These are phyloP conservation scores for Wallacemonas rigidus DNA, from an alignment of 208 protist genomes.

Conservation along the genomic window DNA sequence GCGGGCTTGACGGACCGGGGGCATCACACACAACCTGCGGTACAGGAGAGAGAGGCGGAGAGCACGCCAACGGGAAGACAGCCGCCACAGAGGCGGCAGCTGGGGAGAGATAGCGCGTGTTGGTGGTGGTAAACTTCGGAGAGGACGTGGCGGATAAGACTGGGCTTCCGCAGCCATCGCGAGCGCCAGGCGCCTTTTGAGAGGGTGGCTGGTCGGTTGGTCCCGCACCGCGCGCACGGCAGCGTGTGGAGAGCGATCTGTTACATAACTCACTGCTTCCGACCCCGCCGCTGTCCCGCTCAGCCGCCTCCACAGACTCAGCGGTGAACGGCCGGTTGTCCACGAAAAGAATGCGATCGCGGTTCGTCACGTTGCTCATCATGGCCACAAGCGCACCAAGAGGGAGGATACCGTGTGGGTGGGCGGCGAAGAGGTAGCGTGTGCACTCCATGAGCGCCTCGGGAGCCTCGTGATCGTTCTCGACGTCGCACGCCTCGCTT, in stretches of 20 bases:
- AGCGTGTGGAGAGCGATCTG: too few relatives aligned
- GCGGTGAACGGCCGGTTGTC: slow-evolving; percentile 23
- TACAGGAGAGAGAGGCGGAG: neutral
- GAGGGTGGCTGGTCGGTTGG: too few relatives aligned
- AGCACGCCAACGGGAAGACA: neutral
- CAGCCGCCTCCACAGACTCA: too few relatives aligned
- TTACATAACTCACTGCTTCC: too few relatives aligned
- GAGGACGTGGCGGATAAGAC: neutral
- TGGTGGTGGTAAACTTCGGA: slow-evolving; percentile 18
- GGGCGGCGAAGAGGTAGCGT: slow-evolving; percentile 55
- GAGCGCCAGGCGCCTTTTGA: too few relatives aligned
- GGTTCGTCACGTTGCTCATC: slow-evolving; percentile 33
- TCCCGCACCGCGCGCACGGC: too few relatives aligned
- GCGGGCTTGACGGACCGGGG: too few relatives aligned
- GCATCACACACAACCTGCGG: neutral
- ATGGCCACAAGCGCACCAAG: slow-evolving; percentile 40
- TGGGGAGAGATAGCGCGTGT: slow-evolving; percentile 9
- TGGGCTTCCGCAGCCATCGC: neutral
- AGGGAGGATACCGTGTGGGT: slow-evolving; percentile 64
- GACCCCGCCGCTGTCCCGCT: too few relatives aligned
- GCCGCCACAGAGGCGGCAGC: neutral
- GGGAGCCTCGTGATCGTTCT: neutral
- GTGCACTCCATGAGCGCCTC: slow-evolving; percentile 27
- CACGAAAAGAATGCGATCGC: slow-evolving; percentile 33
- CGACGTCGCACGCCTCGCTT: neutral